phyloP scores from a whole-genome alignment of 495 filamentous ascomycete species.

The Neurospora sp. region DNA sequence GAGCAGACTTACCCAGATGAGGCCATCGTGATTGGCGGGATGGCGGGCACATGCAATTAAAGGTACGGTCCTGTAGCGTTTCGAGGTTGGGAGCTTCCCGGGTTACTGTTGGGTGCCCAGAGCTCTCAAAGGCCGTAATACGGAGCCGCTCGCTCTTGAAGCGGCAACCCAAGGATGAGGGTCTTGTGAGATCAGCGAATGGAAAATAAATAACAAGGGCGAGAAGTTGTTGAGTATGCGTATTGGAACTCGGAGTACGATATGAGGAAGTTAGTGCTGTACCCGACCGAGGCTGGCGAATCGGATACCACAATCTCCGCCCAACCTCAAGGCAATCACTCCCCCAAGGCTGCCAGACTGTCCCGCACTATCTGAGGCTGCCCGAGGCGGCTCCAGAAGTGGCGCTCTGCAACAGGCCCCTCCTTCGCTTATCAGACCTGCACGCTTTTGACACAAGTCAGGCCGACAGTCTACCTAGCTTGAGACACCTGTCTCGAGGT shows the following conservation, averaged over 20 bases:
- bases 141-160: neutral
- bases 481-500: neutral
- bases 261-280: neutral
- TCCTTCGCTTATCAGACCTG: neutral
- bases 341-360: neutral
- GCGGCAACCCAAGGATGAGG: neutral
- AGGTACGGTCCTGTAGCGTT: neutral
- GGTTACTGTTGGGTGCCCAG: neutral
- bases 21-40: conserved; percentile 20
- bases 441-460: neutral
- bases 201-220: neutral
- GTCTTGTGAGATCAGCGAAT: neutral
- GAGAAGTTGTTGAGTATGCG: neutral
- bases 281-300: neutral
- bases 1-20: conserved; percentile 21
- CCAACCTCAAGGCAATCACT: neutral
- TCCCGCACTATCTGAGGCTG: neutral
- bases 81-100: neutral
- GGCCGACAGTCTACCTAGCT: neutral
- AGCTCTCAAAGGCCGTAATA: neutral
- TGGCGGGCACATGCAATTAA: conserved; percentile 6
- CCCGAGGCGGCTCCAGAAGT: neutral
- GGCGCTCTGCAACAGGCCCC: neutral
- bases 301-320: neutral
- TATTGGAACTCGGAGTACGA: neutral